Conservation (phyloP, 352 stramenopile species). For the Pythium coloratum region DNA sequence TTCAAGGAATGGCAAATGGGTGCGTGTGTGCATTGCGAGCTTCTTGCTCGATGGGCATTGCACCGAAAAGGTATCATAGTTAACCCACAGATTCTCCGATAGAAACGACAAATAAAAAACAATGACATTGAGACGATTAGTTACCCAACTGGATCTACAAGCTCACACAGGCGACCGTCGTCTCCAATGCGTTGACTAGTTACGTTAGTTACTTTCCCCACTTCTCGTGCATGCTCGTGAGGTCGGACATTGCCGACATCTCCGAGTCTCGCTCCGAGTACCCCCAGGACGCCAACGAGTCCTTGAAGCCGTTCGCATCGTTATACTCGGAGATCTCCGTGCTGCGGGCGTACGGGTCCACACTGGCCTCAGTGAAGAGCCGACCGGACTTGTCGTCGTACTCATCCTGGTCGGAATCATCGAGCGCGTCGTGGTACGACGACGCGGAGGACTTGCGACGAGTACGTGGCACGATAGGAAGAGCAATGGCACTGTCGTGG, state of each 20-base stretch:
- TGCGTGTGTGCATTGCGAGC: background rate
- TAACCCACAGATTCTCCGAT: no score
- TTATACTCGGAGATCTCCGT: background rate
- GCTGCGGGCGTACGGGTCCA: background rate
- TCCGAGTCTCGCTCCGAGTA: background rate
- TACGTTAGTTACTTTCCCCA: background rate
- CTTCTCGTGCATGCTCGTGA: constrained; percentile 20
- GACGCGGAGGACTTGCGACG: constrained; percentile 12
- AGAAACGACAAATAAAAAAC: background rate
- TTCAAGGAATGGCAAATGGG: background rate
- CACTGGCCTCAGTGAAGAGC: constrained; percentile 1
- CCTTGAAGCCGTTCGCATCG: background rate
- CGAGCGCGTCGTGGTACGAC: constrained; percentile 16
- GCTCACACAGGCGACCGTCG: no score
- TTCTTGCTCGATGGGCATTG: background rate
- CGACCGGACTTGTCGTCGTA: background rate
- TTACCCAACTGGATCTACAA: background rate
- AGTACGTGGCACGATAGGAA: background rate
- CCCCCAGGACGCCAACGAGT: background rate
- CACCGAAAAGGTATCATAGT: background rate
- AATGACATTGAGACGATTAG: background rate
- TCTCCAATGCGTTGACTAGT: background rate
- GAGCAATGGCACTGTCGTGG: constrained; percentile 10
- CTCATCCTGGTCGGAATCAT: constrained; percentile 13
- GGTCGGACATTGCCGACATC: constrained; percentile 7